Conservation (phyloP, 495 filamentous ascomycete species). For the Aspergillus sparsus region DNA sequence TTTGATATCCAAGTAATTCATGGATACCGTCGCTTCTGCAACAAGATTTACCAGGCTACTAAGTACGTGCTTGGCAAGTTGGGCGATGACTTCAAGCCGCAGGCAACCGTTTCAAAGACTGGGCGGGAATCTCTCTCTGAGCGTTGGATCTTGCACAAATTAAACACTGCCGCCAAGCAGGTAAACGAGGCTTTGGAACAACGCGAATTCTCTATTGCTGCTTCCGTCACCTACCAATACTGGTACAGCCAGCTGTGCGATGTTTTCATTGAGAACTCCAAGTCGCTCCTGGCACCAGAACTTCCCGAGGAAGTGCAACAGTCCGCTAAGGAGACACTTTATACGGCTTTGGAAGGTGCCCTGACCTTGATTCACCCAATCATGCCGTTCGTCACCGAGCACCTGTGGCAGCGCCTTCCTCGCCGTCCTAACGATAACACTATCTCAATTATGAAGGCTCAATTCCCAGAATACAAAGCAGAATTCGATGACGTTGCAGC, state of each 20-base stretch:
- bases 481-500: conserved; percentile 59
- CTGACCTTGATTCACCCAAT: conserved; percentile 71
- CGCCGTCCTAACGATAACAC: conserved; percentile 62
- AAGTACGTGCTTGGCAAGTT: conserved; percentile 84
- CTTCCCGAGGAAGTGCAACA: conserved; percentile 54
- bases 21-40: conserved; percentile 81
- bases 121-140: conserved; percentile 73
- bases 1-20: conserved; percentile 85
- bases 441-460: conserved; percentile 65
- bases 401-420: conserved; percentile 79
- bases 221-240: conserved; percentile 66
- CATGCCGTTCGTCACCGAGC: conserved; percentile 79
- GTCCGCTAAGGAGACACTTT: conserved; percentile 64
- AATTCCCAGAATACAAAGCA: conserved; percentile 59
- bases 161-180: conserved; percentile 70
- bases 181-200: conserved; percentile 68
- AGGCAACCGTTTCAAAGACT: conserved; percentile 53
- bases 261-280: conserved; percentile 77
- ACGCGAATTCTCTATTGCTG: conserved; percentile 69
- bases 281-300: conserved; percentile 66
- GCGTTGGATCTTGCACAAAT: conserved; percentile 82
- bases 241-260: conserved; percentile 69
- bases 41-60: conserved; percentile 90
- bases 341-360: conserved; percentile 69
- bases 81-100: conserved; percentile 69